These are phyloP conservation scores for Ganoderma meredithae DNA, from an alignment of 1,284 basidiomycete species.

Conservation along the genomic window DNA sequence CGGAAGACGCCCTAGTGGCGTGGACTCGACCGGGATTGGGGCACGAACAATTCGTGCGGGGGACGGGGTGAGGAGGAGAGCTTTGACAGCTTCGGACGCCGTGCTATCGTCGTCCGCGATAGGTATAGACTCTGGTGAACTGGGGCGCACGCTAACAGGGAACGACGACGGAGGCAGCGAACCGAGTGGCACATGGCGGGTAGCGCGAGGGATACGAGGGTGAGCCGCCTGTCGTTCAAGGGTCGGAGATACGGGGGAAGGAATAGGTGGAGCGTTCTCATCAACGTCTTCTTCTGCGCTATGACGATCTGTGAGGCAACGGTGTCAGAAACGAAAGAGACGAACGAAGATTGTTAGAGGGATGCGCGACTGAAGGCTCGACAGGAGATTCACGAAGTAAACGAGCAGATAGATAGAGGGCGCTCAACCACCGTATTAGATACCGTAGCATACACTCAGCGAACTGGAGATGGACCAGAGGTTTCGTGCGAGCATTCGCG, in stretches of 20 bases:
- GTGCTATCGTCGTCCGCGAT: slow-evolving; percentile 31
- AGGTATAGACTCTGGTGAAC: slow-evolving; percentile 24
- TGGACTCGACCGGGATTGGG: slow-evolving; percentile 25
- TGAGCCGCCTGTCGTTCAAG: slow-evolving; percentile 7
- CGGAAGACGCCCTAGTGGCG: slow-evolving; percentile 23
- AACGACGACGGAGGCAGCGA: slow-evolving; percentile 1
- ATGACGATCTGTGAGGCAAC: background rate
- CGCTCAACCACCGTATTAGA: too few relatives aligned
- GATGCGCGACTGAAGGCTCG: too few relatives aligned
- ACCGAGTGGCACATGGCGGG: background rate
- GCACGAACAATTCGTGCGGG: slow-evolving; percentile 28
- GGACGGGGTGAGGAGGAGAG: slow-evolving; percentile 28
- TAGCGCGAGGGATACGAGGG: slow-evolving; percentile 7
- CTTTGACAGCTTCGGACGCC: slow-evolving; percentile 25
- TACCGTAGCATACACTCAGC: too few relatives aligned
- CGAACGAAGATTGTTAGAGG: background rate
- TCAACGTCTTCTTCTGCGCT: background rate
- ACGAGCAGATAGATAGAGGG: too few relatives aligned
- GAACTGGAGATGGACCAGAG: too few relatives aligned
- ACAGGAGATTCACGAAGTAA: too few relatives aligned
- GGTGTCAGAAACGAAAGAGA: background rate
- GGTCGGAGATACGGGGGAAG: slow-evolving; percentile 21
- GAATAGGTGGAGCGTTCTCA: slow-evolving; percentile 19
- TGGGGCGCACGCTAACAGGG: slow-evolving; percentile 8
- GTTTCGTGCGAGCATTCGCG: too few relatives aligned